Base-by-base conservation (phyloP, 2,329 filamentous ascomycete genomes). In the Proliferodiscus dingleyae region DNA sequence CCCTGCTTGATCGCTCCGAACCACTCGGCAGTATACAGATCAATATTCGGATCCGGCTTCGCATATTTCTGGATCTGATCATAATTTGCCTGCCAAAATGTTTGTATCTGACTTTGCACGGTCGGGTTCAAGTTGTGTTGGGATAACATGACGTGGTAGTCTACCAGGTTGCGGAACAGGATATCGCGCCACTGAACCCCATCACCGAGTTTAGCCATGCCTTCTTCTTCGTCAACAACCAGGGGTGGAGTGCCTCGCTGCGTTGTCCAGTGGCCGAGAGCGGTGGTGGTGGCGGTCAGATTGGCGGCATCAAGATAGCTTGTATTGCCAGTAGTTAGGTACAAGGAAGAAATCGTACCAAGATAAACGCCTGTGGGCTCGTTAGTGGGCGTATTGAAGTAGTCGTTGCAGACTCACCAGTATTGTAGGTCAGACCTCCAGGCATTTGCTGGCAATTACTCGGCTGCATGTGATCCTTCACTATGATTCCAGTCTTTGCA, bases 361-460 rank as follows among this genome's bases (percentile, higher is more conserved):
- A 53, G 47, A 36, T 51, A 53, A 6, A 48, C 44, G 13, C 47
- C 50, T 28, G 26, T 7, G 26, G 7, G 7, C 13, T 28, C 26
- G 26, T 28, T 13, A 28, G 13, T 7, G 26, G 26, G 26, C 7
- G 26, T 28, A 13, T 7, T 7, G 13, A 28, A n/a, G n/a, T n/a
- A n/a, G n/a, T n/a, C n/a, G n/a, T n/a, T 28, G 13, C 7, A 28
- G 26, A 28, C 26, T 28, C 13, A 28, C 26, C 26, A 11, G 50
- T 53, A 18, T 53, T 51, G 45, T 53, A 53, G 24, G 47, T 53
- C 11, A 45, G 43, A 2, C 44, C 36, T 5, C 48, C 47, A 9
- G 28, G 26, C 9, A 37, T 16, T 10, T 39, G 37, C 16, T 28
- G 22, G 45, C 50, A 53, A 9, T 37, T 33, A 9, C 36, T 38